These are phyloP conservation scores for Colletotrichum cereale DNA, from an alignment of 2,329 filamentous ascomycete genomes.

Conservation along the genomic window DNA sequence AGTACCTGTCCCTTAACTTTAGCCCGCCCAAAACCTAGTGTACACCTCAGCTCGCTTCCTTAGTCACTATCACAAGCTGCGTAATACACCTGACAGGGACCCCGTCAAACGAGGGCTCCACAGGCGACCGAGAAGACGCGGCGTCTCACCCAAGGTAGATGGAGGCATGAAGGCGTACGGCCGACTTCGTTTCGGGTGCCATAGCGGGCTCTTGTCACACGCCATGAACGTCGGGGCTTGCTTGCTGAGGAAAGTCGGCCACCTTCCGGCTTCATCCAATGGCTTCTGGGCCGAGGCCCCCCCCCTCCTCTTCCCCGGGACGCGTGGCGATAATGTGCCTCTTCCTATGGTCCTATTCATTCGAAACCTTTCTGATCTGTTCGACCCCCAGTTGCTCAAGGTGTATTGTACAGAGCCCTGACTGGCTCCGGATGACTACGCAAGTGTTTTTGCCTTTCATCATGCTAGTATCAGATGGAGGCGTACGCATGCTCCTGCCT, in stretches of 20 bases:
- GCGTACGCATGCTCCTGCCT: constrained; percentile 39
- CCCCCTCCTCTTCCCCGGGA: too few species aligned
- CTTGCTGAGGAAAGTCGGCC: constrained; percentile 21
- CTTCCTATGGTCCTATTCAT: constrained; percentile 31
- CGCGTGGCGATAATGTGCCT: constrained; percentile 41
- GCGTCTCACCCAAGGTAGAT: not conserved
- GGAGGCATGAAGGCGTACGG: constrained; percentile 6
- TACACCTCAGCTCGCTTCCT: constrained; percentile 9
- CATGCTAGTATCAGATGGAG: constrained; percentile 31
- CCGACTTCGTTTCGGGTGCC: constrained; percentile 22
- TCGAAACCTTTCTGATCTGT: constrained; percentile 38
- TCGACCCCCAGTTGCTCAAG: constrained; percentile 24
- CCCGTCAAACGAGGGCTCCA: not conserved
- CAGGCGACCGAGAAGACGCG: constrained; percentile 23
- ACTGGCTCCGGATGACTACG: constrained; percentile 34
- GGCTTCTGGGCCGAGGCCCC: constrained; percentile 19
- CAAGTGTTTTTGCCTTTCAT: constrained; percentile 39
- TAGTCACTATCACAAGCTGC: constrained; percentile 11
- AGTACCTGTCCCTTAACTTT: constrained; percentile 23
- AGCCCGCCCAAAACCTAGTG: constrained; percentile 8
- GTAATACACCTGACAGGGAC: constrained; percentile 20
- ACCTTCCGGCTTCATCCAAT: constrained; percentile 34
- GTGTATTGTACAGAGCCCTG: constrained; percentile 30
- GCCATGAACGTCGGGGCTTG: constrained; percentile 25
- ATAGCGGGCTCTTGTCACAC: constrained; percentile 5